Base-by-base conservation (phyloP, 805 yeast genomes). In the Yarrowia yakushimensis region DNA sequence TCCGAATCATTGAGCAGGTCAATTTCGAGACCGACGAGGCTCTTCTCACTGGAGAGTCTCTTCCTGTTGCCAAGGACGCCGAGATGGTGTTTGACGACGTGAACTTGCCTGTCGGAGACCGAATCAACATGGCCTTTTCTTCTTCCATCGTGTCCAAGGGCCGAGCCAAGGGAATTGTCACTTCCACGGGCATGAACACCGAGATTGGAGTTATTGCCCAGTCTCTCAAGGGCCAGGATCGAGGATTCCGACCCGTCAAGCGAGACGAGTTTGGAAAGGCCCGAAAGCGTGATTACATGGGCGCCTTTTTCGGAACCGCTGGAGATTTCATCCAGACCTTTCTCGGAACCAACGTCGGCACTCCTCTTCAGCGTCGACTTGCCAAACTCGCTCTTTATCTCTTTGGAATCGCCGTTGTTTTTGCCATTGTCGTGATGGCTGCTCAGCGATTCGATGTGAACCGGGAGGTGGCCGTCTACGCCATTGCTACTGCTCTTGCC, bases 351-450 rank as follows among this genome's bases (percentile, higher is more conserved):
- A 82, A 81, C 36, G 83, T 79, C 15, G 96, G 96, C 34, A 90
- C 97, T 2, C 96, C 97, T 1, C 79, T 90, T 66, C 92, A 87
- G 66, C 80, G 88, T 66, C 84, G 83, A 68, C 78, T 90, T 62
- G 84, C 96, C 0, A 84, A 86, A 79, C 78, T 90, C 61, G 96
- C 97, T 3, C 82, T 89, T 57, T 72, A 81, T 43, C 77, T 90
- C 50, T 89, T 90, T 67, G 78, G 79, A 68, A 76, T 90, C 50
- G 96, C 97, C 5, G 94, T 90, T n/a, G 67, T 90, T 0, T 86
- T 89, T 70, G 96, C 96, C 1, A 85, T 90, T 63, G 83, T 90
- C 18, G 96, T 88, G 3, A 87, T 90, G 96, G 96, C 85, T 1
- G 83, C 94, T 10, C 96, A 90, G 74, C 81, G 81, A 65, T 85